Conservation (phyloP, 2,329 filamentous ascomycete genomes). For the Xylariales sp. region DNA sequence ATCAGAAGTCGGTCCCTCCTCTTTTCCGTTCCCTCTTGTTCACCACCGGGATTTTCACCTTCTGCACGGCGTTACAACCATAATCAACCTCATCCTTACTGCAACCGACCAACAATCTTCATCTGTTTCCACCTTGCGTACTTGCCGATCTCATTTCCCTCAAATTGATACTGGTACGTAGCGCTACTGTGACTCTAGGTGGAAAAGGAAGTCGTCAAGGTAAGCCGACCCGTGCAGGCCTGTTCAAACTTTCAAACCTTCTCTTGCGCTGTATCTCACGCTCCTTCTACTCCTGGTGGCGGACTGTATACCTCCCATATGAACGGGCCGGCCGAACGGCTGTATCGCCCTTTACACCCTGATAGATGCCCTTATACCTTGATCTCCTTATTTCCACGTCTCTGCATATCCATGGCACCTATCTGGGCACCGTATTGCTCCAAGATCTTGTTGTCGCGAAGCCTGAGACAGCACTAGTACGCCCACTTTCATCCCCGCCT, state of each 20-base stretch:
- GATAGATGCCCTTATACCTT: neutral
- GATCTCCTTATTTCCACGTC: neutral
- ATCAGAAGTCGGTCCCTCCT: neutral
- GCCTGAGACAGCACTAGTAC: neutral
- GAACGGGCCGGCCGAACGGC: neutral
- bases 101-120: neutral
- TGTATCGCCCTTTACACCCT: too few relatives aligned
- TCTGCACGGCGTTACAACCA: neutral
- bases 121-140: neutral
- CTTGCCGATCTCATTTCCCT: neutral
- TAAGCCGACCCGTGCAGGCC: neutral
- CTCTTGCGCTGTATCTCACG: neutral
- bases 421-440: too few relatives aligned
- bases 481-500: too few relatives aligned
- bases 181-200: neutral
- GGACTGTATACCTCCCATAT: neutral
- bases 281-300: slow-evolving; percentile 5
- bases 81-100: neutral
- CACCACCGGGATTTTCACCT: neutral
- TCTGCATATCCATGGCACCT: neutral
- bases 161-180: neutral
- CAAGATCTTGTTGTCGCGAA: neutral
- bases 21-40: neutral
- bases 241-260: neutral
- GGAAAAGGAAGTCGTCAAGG: neutral